A percentile compares a stretch with the other conserved stretches of the same genome.
Conservation (phyloP, 2,329 filamentous ascomycete genomes). For the Penicillium brevicompactum region DNA sequence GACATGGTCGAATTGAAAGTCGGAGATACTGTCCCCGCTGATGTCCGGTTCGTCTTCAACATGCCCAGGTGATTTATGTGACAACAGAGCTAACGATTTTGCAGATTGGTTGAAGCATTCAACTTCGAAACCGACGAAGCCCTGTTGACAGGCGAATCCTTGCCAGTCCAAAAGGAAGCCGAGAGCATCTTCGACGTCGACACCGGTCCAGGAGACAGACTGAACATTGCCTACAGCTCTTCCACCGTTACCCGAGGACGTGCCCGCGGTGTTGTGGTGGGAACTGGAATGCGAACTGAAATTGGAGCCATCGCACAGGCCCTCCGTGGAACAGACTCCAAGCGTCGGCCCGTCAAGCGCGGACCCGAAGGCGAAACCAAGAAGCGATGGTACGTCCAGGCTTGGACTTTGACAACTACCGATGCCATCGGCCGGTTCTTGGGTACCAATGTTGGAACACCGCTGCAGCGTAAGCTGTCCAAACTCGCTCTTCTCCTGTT, state of each 20-base stretch:
- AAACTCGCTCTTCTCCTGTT: conserved; percentile 69
- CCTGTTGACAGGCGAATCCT: conserved; percentile 63
- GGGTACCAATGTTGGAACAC: conserved; percentile 69
- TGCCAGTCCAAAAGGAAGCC: conserved; percentile 60
- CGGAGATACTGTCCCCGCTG: conserved; percentile 65
- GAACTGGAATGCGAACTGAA: conserved; percentile 64
- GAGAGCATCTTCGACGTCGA: conserved; percentile 49
- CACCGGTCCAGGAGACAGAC: conserved; percentile 60
- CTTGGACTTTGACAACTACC: conserved; percentile 55
- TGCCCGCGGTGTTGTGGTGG: conserved; percentile 61
- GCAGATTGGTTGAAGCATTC: conserved; percentile 58
- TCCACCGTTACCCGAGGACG: conserved; percentile 64
- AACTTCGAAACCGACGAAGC: conserved; percentile 76
- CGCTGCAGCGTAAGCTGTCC: conserved; percentile 68
- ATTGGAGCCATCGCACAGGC: conserved; percentile 66
- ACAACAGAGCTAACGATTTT: background rate
- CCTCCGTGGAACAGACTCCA: conserved; percentile 62
- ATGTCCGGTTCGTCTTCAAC: conserved; percentile 52
- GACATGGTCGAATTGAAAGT: conserved; percentile 59
- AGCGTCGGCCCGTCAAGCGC: conserved; percentile 54
- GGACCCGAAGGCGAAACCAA: conserved; percentile 53
- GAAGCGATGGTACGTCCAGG: conserved; percentile 56
- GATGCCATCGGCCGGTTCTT: conserved; percentile 66
- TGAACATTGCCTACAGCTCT: conserved; percentile 65
- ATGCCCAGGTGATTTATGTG: background rate